Evolutionary conservation across 495 filamentous ascomycete species (phyloP).

Genomic region (Mytilinidion resinicola): DNA sequence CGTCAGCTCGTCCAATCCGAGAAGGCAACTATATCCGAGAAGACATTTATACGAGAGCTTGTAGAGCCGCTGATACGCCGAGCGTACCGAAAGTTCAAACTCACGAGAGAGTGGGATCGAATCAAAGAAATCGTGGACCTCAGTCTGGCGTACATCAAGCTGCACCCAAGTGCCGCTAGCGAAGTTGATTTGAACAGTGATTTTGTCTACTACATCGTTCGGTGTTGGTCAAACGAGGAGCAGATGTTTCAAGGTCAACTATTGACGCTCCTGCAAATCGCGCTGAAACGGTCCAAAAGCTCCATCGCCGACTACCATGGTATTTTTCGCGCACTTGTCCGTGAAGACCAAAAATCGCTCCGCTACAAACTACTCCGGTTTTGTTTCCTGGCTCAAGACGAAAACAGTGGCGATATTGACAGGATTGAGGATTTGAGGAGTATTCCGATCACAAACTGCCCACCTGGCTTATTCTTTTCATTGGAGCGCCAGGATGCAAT

Average conservation of each 20-base stretch:
- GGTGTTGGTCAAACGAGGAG: slow-evolving; percentile 10
- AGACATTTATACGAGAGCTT: slow-evolving; percentile 1
- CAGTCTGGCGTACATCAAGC: slow-evolving; percentile 1
- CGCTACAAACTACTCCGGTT: slow-evolving; percentile 8
- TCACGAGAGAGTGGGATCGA: neutral
- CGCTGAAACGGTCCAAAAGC: neutral
- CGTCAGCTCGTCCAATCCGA: slow-evolving; percentile 1
- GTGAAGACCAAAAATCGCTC: neutral
- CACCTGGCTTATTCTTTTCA: neutral
- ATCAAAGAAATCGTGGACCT: slow-evolving; percentile 14
- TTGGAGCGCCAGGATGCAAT: slow-evolving; percentile 9
- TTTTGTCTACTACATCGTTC: slow-evolving; percentile 2
- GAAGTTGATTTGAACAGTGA: neutral
- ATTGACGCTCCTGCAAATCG: neutral
- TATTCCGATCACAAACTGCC: neutral
- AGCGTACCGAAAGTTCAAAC: slow-evolving; percentile 7
- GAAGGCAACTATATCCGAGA: neutral
- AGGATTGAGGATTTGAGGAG: slow-evolving; percentile 27
- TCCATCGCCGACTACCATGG: neutral
- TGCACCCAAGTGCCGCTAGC: neutral
- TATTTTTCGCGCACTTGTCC: neutral
- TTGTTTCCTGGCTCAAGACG: neutral
- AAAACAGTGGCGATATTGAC: slow-evolving; percentile 3
- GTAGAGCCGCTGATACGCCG: slow-evolving; percentile 8
- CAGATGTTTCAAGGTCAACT: slow-evolving; percentile 8